Percentiles rank a stretch among this genome's conserved stretches.
Conservation (phyloP, 495 filamentous ascomycete species). For the Annulohypoxylon stygium region DNA sequence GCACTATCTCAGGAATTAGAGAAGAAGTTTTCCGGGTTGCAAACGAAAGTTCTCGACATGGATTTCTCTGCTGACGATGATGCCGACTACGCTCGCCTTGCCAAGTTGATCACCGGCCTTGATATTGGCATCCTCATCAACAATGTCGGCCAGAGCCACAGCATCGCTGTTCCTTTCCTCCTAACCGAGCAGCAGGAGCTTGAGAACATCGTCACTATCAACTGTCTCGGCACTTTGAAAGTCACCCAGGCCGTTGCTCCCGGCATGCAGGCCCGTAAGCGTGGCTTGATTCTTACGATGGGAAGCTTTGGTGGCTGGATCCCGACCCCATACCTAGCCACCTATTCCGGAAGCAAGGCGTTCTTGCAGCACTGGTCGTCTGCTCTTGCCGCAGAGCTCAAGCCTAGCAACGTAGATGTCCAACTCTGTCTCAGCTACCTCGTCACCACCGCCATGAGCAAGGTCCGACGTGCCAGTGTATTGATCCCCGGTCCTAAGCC, state of each 20-base stretch:
- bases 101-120: constrained; percentile 73
- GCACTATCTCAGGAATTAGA: constrained; percentile 80
- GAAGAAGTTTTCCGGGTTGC: constrained; percentile 70
- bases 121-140: constrained; percentile 93
- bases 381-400: constrained; percentile 85
- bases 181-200: constrained; percentile 83
- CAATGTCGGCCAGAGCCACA: constrained; percentile 95
- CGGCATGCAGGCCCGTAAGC: constrained; percentile 82
- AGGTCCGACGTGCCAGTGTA: constrained; percentile 81
- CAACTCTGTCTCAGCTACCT: constrained; percentile 91
- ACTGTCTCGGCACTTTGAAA: constrained; percentile 88
- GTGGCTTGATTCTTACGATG: constrained; percentile 95
- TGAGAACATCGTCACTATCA: constrained; percentile 91
- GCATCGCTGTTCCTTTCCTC: constrained; percentile 89
- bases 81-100: constrained; percentile 79
- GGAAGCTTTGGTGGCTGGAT: constrained; percentile 92
- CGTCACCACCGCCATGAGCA: constrained; percentile 95
- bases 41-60: constrained; percentile 85
- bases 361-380: constrained; percentile 98
- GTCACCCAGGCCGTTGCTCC: constrained; percentile 88
- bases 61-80: constrained; percentile 86
- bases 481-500: constrained; percentile 83
- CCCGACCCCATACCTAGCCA: constrained; percentile 92
- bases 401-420: constrained; percentile 81
- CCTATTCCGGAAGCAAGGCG: constrained; percentile 97